Conservation (phyloP, 1,139 yeast species). For the Sugiyamaella castrensis region DNA sequence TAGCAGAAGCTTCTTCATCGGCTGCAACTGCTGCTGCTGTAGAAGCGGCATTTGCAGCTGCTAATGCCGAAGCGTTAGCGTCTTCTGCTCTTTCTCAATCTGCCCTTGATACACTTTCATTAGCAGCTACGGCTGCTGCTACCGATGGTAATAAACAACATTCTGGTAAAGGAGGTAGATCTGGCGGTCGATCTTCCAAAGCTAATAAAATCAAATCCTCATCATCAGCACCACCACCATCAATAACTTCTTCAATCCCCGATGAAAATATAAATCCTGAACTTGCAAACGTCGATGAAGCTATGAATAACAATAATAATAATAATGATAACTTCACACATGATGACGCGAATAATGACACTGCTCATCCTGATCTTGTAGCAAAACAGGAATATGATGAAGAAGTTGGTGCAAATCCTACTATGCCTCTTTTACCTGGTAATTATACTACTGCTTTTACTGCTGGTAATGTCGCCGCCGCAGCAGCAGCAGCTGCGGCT, state of each 20-base stretch:
- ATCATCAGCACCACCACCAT: neutral
- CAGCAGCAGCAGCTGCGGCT: slow-evolving; percentile 8
- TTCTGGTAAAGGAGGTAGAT: neutral
- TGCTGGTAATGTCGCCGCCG: slow-evolving; percentile 7
- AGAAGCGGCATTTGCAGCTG: slow-evolving; percentile 2
- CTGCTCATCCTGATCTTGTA: slow-evolving; percentile 15
- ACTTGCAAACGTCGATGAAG: slow-evolving; percentile 3
- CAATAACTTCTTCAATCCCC: neutral
- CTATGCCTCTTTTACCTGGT: slow-evolving; percentile 6
- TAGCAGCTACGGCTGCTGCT: slow-evolving; percentile 12
- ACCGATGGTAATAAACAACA: neutral
- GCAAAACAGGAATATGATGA: slow-evolving; percentile 14
- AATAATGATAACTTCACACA: neutral
- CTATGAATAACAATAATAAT: neutral
- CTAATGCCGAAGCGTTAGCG: slow-evolving; percentile 11
- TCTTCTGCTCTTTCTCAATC: slow-evolving; percentile 10
- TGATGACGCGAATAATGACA: slow-evolving; percentile 1
- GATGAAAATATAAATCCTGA: slow-evolving; percentile 11
- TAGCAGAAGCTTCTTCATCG: too few relatives aligned
- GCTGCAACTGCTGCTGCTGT: neutral
- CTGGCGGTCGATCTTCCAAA: neutral
- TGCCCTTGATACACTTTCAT: slow-evolving; percentile 11
- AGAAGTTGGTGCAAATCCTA: slow-evolving; percentile 7
- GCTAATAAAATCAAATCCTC: too few relatives aligned
- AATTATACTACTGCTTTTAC: slow-evolving; percentile 6